Evolutionary conservation across 2,329 filamentous ascomycete genomes (phyloP).

Genomic region (Lithohypha guttulata): DNA sequence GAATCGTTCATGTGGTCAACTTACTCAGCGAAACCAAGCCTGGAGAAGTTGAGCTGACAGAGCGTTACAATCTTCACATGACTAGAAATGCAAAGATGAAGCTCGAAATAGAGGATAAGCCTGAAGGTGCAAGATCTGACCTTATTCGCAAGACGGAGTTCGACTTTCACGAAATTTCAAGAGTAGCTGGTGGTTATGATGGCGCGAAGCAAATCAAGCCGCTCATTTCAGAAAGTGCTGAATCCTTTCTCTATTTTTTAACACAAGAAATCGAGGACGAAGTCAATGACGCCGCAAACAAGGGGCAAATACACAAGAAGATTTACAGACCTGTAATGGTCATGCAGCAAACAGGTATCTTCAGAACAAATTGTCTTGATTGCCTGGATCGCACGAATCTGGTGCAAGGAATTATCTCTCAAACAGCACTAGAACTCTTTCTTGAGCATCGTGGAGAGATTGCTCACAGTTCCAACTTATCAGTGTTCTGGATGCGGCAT

Average conservation of each 20-base stretch:
- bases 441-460: constrained; percentile 59
- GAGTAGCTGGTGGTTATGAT: constrained; percentile 75
- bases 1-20: constrained; percentile 85
- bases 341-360: constrained; percentile 87
- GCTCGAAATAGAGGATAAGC: constrained; percentile 39
- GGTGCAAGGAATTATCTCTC: constrained; percentile 89
- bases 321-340: constrained; percentile 49
- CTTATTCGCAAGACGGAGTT: constrained; percentile 76
- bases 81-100: constrained; percentile 60
- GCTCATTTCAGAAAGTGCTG: constrained; percentile 66
- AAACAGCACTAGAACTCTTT: constrained; percentile 83
- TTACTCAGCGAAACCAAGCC: constrained; percentile 82
- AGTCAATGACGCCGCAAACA: constrained; percentile 20
- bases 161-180: constrained; percentile 92
- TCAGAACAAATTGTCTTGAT: constrained; percentile 90
- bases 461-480: constrained; percentile 37
- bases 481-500: constrained; percentile 86
- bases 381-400: constrained; percentile 93
- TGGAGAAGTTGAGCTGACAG: constrained; percentile 73
- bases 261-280: constrained; percentile 56
- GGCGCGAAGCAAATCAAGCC: constrained; percentile 74
- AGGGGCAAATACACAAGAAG: constrained; percentile 29
- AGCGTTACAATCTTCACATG: constrained; percentile 69
- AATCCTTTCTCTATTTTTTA: constrained; percentile 87
- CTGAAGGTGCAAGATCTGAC: constrained; percentile 53